These are phyloP conservation scores for Jackrogersella minutella DNA, from an alignment of 495 filamentous ascomycete species.

Conservation along the genomic window DNA sequence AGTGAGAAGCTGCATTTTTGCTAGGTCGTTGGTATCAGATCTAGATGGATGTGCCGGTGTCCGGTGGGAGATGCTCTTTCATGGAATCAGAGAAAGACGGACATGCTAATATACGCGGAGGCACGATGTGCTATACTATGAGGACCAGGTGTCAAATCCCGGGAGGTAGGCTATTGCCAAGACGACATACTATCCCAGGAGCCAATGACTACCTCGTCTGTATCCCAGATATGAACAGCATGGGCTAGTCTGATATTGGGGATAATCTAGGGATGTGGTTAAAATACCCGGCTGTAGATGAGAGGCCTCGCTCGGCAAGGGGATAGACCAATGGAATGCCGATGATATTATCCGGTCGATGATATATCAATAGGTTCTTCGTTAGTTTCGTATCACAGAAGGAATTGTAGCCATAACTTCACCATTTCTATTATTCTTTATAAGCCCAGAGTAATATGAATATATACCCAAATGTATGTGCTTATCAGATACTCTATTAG, in stretches of 20 bases:
- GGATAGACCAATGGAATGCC: slow-evolving; percentile 14
- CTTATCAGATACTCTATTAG: not conserved
- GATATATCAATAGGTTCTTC: slow-evolving; percentile 10
- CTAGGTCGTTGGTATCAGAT: not conserved
- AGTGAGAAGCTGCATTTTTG: slow-evolving; percentile 30
- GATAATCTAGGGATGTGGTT: slow-evolving; percentile 22
- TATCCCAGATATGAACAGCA: slow-evolving; percentile 31
- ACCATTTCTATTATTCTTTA: no score
- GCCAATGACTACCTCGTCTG: slow-evolving; percentile 16
- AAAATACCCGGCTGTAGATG: slow-evolving; percentile 33
- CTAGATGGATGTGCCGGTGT: not conserved
- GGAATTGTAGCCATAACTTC: no score
- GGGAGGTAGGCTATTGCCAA: slow-evolving; percentile 28
- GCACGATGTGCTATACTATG: not conserved
- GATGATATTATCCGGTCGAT: slow-evolving; percentile 29
- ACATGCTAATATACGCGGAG: slow-evolving; percentile 20
- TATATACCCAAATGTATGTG: not conserved
- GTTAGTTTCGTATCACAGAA: no score
- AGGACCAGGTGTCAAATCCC: slow-evolving; percentile 24
- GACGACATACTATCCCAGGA: slow-evolving; percentile 12
- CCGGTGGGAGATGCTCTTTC: slow-evolving; percentile 11
- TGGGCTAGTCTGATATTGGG: slow-evolving; percentile 7
- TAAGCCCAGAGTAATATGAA: no score
- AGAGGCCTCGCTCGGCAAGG: slow-evolving; percentile 19
- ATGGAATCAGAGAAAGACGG: not conserved